These are phyloP conservation scores for Grosmannia serpens DNA, from an alignment of 2,329 filamentous ascomycete species.

Conservation along the genomic window DNA sequence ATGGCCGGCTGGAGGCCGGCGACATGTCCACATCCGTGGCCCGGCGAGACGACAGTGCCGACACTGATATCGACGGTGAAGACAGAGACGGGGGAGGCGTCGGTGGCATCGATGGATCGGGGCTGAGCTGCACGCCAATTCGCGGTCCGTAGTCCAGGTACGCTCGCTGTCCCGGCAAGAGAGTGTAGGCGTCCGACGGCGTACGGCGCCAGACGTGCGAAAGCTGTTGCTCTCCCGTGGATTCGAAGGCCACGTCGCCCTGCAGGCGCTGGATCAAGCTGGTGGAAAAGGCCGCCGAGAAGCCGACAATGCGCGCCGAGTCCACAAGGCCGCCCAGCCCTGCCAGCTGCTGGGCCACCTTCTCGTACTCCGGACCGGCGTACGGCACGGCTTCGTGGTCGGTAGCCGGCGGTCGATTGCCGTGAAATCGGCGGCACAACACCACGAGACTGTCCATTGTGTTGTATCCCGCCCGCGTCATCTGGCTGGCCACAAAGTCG, in stretches of 20 bases:
- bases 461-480: constrained; percentile 8
- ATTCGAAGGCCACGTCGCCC: background rate
- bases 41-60: background rate
- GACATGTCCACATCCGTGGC: background rate
- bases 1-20: background rate
- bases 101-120: background rate
- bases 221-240: background rate
- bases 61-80: background rate
- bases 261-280: background rate
- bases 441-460: background rate
- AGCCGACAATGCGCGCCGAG: constrained; percentile 25
- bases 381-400: constrained; percentile 13
- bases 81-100: background rate
- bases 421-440: background rate
- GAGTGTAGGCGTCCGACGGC: constrained; percentile 21
- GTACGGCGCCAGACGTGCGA: constrained; percentile 8
- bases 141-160: constrained; percentile 7
- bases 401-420: background rate
- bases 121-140: background rate
- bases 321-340: constrained; percentile 19
- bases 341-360: constrained; percentile 20
- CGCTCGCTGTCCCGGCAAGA: constrained; percentile 17
- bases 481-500: constrained; percentile 18
- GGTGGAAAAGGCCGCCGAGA: constrained; percentile 8
- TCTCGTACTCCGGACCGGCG: constrained; percentile 8